A percentile compares a stretch with the other conserved stretches of the same genome.
phyloP scores from a whole-genome alignment of 352 stramenopile genomes.

The Phytophthora chlamydospora region DNA sequence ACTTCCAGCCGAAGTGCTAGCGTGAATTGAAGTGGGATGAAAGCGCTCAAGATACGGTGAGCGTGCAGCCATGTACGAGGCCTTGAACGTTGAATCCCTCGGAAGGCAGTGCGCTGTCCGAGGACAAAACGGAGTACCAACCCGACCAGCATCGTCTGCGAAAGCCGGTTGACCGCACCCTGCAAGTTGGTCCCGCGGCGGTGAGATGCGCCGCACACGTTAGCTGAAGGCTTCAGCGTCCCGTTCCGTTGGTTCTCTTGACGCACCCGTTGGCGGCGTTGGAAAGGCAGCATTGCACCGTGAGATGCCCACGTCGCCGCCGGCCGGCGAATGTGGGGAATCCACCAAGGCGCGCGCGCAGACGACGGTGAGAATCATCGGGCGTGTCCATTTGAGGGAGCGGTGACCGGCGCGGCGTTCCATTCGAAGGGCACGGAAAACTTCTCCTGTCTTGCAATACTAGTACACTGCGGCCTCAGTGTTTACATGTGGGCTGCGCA shows the following conservation, averaged over 20 bases:
- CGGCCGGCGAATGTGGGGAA: constrained; percentile 2
- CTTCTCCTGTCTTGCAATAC: not conserved
- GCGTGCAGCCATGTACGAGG: constrained; percentile 19
- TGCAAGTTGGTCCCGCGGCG: constrained; percentile 2
- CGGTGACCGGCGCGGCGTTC: constrained; percentile 17
- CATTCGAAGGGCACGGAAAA: constrained; percentile 21
- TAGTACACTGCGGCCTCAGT: constrained; percentile 1
- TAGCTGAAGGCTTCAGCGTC: constrained; percentile 7
- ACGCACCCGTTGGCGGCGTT: constrained; percentile 9
- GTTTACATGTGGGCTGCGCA: constrained; percentile 20
- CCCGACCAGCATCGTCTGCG: constrained; percentile 12
- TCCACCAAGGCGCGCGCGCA: constrained; percentile 7
- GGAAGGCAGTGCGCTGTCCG: constrained; percentile 4
- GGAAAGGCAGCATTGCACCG: constrained; percentile 13
- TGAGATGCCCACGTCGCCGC: constrained; percentile 6
- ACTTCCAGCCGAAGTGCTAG: constrained; percentile 33
- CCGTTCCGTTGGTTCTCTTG: constrained; percentile 23
- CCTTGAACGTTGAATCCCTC: constrained; percentile 8
- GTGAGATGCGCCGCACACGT: constrained; percentile 23
- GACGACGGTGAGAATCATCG: constrained; percentile 26
- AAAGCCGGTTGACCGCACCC: constrained; percentile 26
- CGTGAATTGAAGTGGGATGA: constrained; percentile 30
- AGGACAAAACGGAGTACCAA: not conserved
- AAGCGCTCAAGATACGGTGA: constrained; percentile 23
- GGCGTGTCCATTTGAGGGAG: constrained; percentile 14